These are phyloP conservation scores for Exidia glandulosa DNA, from an alignment of 768 basidiomycete species.

Conservation along the genomic window DNA sequence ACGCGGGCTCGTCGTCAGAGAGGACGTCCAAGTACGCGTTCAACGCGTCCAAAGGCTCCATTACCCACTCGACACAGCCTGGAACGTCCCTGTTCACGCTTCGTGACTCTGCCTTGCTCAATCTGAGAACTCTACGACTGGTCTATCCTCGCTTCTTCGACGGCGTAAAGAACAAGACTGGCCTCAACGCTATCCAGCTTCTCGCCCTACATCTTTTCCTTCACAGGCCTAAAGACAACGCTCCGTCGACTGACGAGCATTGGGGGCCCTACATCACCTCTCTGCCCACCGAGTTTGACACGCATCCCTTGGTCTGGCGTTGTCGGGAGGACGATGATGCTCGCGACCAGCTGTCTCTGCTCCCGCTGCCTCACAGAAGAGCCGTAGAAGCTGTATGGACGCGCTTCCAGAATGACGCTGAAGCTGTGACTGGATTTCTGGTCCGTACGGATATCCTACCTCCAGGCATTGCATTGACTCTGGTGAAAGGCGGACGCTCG, in stretches of 20 bases:
- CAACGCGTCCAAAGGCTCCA: constrained; percentile 12
- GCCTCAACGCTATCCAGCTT: constrained; percentile 56
- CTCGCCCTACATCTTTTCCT: constrained; percentile 73
- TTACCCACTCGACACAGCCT: neutral
- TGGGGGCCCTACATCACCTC: constrained; percentile 73
- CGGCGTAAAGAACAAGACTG: constrained; percentile 2
- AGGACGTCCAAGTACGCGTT: constrained; percentile 34
- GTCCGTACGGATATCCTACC: constrained; percentile 8
- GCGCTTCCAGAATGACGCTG: constrained; percentile 53
- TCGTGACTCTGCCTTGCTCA: constrained; percentile 62
- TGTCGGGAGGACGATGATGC: constrained; percentile 19
- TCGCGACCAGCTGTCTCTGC: constrained; percentile 23
- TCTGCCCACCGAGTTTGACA: constrained; percentile 60
- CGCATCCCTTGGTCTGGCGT: constrained; percentile 77
- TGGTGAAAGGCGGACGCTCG: too few species aligned
- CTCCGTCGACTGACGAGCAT: constrained; percentile 37
- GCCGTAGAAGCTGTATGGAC: constrained; percentile 32
- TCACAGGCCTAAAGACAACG: too few species aligned
- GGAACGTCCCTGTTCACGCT: constrained; percentile 49
- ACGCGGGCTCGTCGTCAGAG: constrained; percentile 52
- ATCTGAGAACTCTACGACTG: constrained; percentile 51
- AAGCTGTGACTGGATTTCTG: constrained; percentile 8
- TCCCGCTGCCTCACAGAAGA: constrained; percentile 38
- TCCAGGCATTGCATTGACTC: too few species aligned
- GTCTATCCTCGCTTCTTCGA: constrained; percentile 36